phyloP scores from a whole-genome alignment of 2,329 filamentous ascomycete genomes.

The Beauveria asiatica region DNA sequence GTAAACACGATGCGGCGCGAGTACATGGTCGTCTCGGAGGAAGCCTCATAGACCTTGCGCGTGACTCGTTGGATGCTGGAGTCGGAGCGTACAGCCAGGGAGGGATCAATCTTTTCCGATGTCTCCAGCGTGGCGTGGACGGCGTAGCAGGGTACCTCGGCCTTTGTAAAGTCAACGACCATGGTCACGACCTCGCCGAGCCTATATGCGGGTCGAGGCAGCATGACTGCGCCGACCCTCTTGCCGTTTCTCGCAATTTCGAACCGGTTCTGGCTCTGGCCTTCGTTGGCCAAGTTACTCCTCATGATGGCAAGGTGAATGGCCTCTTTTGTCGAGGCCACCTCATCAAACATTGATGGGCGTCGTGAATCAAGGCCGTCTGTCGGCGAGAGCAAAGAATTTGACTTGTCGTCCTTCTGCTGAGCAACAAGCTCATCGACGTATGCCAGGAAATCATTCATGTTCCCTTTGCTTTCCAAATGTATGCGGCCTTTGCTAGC shows the following conservation, averaged over 20 bases:
- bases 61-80: slow-evolving; percentile 83
- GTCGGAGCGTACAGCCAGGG: slow-evolving; percentile 74
- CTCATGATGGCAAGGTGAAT: slow-evolving; percentile 88
- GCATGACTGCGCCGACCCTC: slow-evolving; percentile 81
- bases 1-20: slow-evolving; percentile 71
- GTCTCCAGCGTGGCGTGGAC: slow-evolving; percentile 80
- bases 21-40: slow-evolving; percentile 76
- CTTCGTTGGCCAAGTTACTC: slow-evolving; percentile 59
- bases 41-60: slow-evolving; percentile 67
- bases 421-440: slow-evolving; percentile 65
- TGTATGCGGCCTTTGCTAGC: slow-evolving; percentile 20
- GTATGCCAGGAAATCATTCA: slow-evolving; percentile 65
- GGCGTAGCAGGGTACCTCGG: slow-evolving; percentile 76
- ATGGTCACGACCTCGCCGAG: slow-evolving; percentile 81
- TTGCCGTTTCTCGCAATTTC: slow-evolving; percentile 90
- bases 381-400: slow-evolving; percentile 64
- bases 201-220: slow-evolving; percentile 80
- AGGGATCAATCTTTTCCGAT: slow-evolving; percentile 70
- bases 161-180: slow-evolving; percentile 72
- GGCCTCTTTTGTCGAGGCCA: slow-evolving; percentile 64
- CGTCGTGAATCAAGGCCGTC: slow-evolving; percentile 48
- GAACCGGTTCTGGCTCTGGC: slow-evolving; percentile 85
- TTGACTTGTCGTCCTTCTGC: slow-evolving; percentile 43
- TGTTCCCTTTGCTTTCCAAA: slow-evolving; percentile 29
- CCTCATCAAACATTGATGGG: slow-evolving; percentile 46